Evolutionary conservation across 306 rosid genomes (phyloP).

Genomic region (Medicago arabica): DNA sequence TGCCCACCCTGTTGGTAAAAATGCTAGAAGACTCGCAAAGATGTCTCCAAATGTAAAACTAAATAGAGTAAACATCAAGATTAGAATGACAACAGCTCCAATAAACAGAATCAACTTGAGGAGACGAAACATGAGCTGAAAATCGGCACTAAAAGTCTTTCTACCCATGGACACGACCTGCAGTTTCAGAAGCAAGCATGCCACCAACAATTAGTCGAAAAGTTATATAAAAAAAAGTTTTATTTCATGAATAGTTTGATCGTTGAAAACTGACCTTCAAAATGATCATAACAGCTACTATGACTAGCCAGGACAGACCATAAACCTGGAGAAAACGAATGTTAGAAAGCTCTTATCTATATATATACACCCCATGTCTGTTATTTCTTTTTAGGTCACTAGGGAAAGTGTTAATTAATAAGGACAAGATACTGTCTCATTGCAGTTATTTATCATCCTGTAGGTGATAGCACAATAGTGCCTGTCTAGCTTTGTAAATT

Average conservation of each 20-base stretch:
- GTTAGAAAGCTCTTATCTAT: slow-evolving; percentile 36
- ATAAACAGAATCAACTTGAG: slow-evolving; percentile 75
- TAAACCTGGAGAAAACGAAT: slow-evolving; percentile 68
- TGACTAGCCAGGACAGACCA: slow-evolving; percentile 93
- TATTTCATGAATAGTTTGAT: slow-evolving; percentile 30
- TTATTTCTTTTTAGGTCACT: slow-evolving; percentile 3
- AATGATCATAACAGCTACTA: slow-evolving; percentile 74
- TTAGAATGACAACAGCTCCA: slow-evolving; percentile 60
- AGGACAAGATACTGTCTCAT: slow-evolving; percentile 6
- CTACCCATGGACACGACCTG: slow-evolving; percentile 94
- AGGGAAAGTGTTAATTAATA: slow-evolving; percentile 16
- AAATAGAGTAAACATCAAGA: slow-evolving; percentile 66
- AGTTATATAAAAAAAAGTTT: slow-evolving; percentile 23
- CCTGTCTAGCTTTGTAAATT: not conserved
- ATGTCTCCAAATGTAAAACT: slow-evolving; percentile 76
- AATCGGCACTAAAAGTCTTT: slow-evolving; percentile 93
- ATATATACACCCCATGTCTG: not conserved
- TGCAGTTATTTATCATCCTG: not conserved
- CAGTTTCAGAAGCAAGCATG: slow-evolving; percentile 47
- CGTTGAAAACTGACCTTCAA: slow-evolving; percentile 66
- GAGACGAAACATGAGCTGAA: slow-evolving; percentile 97
- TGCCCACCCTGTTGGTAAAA: slow-evolving; percentile 97
- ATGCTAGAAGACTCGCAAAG: slow-evolving; percentile 82
- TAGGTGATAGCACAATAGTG: not conserved
- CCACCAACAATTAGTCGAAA: slow-evolving; percentile 35